A percentile compares a stretch with the other conserved stretches of the same genome.
Evolutionary conservation across 345 rosid species (phyloP).

Genomic region (Moricandia arvensis): DNA sequence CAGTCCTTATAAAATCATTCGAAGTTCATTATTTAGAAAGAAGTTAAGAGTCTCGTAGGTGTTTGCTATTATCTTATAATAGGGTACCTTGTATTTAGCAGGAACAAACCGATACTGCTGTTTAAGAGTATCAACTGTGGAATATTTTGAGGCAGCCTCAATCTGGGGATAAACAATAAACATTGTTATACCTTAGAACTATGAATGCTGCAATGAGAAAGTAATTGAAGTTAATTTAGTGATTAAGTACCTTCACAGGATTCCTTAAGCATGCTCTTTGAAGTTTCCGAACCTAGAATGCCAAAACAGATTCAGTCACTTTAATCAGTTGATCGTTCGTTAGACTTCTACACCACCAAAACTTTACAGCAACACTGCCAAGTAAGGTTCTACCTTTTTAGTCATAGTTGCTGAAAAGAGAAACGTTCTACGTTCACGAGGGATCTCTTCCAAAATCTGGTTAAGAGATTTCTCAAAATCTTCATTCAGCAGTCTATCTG

Average conservation of each 20-base stretch:
- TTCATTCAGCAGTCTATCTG: slow-evolving; percentile 88
- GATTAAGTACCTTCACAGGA: slow-evolving; percentile 78
- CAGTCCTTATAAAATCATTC: slow-evolving; percentile 9
- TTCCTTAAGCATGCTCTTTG: slow-evolving; percentile 88
- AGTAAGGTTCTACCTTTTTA: slow-evolving; percentile 56
- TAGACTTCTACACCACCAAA: not conserved
- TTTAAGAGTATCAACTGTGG: slow-evolving; percentile 87
- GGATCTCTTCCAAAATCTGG: slow-evolving; percentile 70
- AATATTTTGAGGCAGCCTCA: slow-evolving; percentile 91
- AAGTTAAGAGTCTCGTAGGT: not conserved
- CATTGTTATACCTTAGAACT: slow-evolving; percentile 3
- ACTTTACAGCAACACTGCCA: not conserved
- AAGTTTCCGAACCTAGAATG: slow-evolving; percentile 75
- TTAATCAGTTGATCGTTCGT: slow-evolving; percentile 16
- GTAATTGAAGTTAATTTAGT: not conserved
- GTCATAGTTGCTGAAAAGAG: slow-evolving; percentile 99
- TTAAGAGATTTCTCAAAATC: slow-evolving; percentile 93
- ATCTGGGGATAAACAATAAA: slow-evolving; percentile 47
- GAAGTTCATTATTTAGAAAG: not conserved
- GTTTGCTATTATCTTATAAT: not conserved
- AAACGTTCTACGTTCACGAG: slow-evolving; percentile 67
- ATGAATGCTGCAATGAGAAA: slow-evolving; percentile 9
- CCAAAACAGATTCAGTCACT: slow-evolving; percentile 19
- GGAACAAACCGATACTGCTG: slow-evolving; percentile 77
- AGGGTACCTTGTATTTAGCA: slow-evolving; percentile 75